These are phyloP conservation scores for Coelastrella sp. DNA, from an alignment of 139 green algal species.

Conservation along the genomic window DNA sequence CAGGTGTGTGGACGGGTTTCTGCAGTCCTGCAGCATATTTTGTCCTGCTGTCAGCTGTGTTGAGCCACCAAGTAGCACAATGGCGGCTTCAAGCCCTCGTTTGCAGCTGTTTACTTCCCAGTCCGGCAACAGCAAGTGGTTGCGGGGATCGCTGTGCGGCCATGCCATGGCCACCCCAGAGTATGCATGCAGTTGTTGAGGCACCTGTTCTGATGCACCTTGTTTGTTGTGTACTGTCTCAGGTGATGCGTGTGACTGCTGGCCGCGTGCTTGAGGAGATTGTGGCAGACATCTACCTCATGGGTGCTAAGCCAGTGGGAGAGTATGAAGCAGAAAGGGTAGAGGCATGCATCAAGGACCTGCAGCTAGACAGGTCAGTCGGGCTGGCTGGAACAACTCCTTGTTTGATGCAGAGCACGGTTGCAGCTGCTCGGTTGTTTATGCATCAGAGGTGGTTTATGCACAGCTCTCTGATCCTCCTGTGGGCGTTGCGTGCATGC, in stretches of 20 bases:
- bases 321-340: conserved; percentile 65
- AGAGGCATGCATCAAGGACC: conserved; percentile 70
- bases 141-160: neutral
- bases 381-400: neutral
- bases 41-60: too few relatives aligned
- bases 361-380: conserved; percentile 74
- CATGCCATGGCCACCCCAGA: too few relatives aligned
- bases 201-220: neutral
- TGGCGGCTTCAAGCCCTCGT: too few relatives aligned
- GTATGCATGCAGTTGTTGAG: too few relatives aligned
- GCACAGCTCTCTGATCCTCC: too few relatives aligned
- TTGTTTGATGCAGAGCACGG: neutral
- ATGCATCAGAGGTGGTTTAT: too few relatives aligned
- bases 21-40: too few relatives aligned
- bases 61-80: too few relatives aligned
- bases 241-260: conserved; percentile 52
- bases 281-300: conserved; percentile 63
- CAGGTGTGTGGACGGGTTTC: conserved; percentile 46
- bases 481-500: too few relatives aligned
- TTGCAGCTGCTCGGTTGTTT: too few relatives aligned
- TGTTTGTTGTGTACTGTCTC: neutral
- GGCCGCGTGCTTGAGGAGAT: conserved; percentile 64
- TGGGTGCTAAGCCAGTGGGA: conserved; percentile 67
- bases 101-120: too few relatives aligned
- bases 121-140: neutral